Conservation (phyloP, 495 filamentous ascomycete genomes). For the Tuber calosporum region DNA sequence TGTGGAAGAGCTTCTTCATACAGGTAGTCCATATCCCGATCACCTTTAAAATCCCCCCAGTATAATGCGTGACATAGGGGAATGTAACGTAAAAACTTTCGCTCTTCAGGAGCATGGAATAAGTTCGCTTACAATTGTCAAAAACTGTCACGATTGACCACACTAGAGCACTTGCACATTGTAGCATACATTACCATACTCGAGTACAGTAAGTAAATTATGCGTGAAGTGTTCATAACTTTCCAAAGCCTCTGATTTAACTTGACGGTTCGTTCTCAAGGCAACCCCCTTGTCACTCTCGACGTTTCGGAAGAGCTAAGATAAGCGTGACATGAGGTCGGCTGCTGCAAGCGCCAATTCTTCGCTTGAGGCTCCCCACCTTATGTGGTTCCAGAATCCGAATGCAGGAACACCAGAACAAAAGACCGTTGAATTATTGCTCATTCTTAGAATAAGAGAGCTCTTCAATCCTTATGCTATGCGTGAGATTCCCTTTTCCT, state of each 20-base stretch:
- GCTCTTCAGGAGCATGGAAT: neutral
- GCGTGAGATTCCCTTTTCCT: neutral
- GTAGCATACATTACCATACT: neutral
- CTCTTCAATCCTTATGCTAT: neutral
- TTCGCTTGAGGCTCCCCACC: neutral
- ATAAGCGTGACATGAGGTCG: conserved; percentile 5
- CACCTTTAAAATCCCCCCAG: no score
- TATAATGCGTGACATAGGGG: neutral
- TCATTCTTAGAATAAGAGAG: neutral
- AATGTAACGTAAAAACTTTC: neutral
- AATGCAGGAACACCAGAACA: neutral
- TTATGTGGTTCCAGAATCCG: neutral
- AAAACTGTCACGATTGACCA: neutral
- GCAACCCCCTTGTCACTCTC: neutral
- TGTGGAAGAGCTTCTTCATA: no score
- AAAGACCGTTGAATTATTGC: neutral
- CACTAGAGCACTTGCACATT: no score
- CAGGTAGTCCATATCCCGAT: no score
- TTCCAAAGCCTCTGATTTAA: neutral
- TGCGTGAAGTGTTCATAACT: neutral
- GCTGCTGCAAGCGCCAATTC: neutral
- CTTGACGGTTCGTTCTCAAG: neutral
- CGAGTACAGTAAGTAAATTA: neutral
- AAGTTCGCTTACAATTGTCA: neutral
- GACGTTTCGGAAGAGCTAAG: neutral